Conservation (phyloP, 2,329 filamentous ascomycete species). For the Ceratocystis albifundus region DNA sequence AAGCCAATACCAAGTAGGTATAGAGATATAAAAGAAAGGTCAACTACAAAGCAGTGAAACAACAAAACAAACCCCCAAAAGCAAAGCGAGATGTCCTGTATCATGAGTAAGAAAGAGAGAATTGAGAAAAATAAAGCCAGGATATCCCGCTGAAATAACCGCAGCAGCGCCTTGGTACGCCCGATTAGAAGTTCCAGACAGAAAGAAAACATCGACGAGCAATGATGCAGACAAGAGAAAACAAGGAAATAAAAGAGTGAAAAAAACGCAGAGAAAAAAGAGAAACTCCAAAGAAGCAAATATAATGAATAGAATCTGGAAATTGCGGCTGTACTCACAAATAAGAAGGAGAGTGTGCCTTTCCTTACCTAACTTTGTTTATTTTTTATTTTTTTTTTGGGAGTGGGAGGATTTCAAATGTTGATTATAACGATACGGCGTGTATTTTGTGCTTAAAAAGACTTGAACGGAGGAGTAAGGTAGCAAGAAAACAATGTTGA, state of each 20-base stretch:
- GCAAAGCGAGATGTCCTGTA: neutral
- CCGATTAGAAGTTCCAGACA: constrained; percentile 8
- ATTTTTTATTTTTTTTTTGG: too few species aligned
- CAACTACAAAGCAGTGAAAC: neutral
- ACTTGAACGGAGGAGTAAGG: neutral
- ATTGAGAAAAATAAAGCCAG: neutral
- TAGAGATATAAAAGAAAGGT: neutral
- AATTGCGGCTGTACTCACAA: constrained; percentile 1
- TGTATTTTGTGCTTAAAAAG: constrained; percentile 3
- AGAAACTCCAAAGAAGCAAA: constrained; percentile 5
- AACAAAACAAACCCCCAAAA: neutral
- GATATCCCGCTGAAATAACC: neutral
- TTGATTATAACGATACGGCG: constrained; percentile 1
- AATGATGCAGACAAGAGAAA: constrained; percentile 1
- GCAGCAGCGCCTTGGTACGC: neutral
- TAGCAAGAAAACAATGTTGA: neutral
- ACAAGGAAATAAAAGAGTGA: neutral
- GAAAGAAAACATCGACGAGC: neutral
- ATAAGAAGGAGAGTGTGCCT: constrained; percentile 8
- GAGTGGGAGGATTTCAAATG: neutral
- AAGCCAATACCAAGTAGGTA: neutral
- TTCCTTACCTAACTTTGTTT: neutral
- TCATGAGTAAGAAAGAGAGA: neutral
- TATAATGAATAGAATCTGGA: constrained; percentile 5
- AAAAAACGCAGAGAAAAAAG: constrained; percentile 2